A percentile compares a stretch with the other conserved stretches of the same genome.
phyloP scores from a whole-genome alignment of 805 yeast species.

The Cyberlindnera bimundalis region DNA sequence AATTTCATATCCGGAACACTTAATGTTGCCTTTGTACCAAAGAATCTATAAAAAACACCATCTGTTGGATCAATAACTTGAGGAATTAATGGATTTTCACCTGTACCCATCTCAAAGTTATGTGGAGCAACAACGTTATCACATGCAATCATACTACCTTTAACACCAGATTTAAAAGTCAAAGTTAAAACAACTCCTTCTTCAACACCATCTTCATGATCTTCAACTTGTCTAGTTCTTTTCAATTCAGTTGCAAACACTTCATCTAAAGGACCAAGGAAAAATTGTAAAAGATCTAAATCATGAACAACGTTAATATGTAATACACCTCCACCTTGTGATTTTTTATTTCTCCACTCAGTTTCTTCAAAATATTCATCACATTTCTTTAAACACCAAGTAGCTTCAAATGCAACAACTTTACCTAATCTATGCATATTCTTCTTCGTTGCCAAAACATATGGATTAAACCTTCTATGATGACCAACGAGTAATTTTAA shows the following conservation, averaged over 20 bases:
- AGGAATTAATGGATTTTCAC: conserved; percentile 22
- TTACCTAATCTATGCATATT: conserved; percentile 12
- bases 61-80: conserved; percentile 8
- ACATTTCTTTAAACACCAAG: conserved; percentile 20
- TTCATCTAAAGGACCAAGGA: conserved; percentile 18
- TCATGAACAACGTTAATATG: conserved; percentile 22
- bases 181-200: conserved; percentile 20
- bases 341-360: conserved; percentile 17
- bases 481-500: conserved; percentile 16
- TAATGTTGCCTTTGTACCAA: conserved; percentile 17
- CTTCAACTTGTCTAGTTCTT: conserved; percentile 9
- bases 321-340: conserved; percentile 21
- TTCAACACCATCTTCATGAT: conserved; percentile 14
- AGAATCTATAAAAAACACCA: conserved; percentile 20
- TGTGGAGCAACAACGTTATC: conserved; percentile 21
- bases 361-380: conserved; percentile 17
- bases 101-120: conserved; percentile 24
- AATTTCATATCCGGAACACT: conserved; percentile 18
- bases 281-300: conserved; percentile 17
- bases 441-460: conserved; percentile 15
- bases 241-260: conserved; percentile 18
- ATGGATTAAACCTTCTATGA: conserved; percentile 22
- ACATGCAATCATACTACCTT: conserved; percentile 18
- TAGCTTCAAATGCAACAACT: conserved; percentile 19
- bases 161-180: conserved; percentile 15